Percentiles rank a stretch among this genome's conserved stretches.
Evolutionary conservation across 169 alveolate genomes (phyloP).

Genomic region (Plasmodium coatneyi): DNA sequence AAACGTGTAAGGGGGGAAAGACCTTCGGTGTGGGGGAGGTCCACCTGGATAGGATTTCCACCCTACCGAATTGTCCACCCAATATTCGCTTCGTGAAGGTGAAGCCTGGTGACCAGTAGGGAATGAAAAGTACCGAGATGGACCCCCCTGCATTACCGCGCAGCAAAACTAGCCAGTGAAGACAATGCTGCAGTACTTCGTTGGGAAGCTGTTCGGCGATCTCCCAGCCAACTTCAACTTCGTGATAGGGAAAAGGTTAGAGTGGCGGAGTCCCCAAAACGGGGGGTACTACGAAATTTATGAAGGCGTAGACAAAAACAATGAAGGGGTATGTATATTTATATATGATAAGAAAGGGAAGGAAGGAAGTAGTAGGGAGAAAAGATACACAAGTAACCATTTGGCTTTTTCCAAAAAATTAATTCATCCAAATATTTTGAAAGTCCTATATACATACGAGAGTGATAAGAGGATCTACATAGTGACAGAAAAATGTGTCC

Average conservation of each 20-base stretch:
- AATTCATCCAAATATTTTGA: conserved; percentile 81
- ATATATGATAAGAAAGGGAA: conserved; percentile 54
- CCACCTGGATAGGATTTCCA: background rate
- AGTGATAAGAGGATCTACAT: conserved; percentile 79
- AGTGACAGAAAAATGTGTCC: conserved; percentile 84
- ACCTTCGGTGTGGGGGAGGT: background rate
- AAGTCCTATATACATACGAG: conserved; percentile 78
- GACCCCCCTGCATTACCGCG: background rate
- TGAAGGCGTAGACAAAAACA: conserved; percentile 31
- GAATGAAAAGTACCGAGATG: background rate
- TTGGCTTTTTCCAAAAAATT: conserved; percentile 71
- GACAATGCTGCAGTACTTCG: conserved; percentile 67
- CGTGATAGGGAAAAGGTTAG: conserved; percentile 35
- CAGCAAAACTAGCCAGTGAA: background rate
- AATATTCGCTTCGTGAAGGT: background rate
- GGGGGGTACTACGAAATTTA: conserved; percentile 47
- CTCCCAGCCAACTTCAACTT: conserved; percentile 55
- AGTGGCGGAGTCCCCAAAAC: background rate
- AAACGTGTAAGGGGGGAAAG: background rate
- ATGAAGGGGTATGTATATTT: conserved; percentile 58
- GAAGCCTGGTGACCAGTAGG: background rate
- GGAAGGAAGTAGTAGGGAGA: conserved; percentile 25
- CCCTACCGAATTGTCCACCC: background rate
- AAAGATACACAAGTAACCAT: conserved; percentile 78
- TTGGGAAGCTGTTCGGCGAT: conserved; percentile 46